A percentile compares a stretch with the other conserved stretches of the same genome.
Evolutionary conservation across 345 rosid genomes (phyloP).

Genomic region (Euclidium syriacum): DNA sequence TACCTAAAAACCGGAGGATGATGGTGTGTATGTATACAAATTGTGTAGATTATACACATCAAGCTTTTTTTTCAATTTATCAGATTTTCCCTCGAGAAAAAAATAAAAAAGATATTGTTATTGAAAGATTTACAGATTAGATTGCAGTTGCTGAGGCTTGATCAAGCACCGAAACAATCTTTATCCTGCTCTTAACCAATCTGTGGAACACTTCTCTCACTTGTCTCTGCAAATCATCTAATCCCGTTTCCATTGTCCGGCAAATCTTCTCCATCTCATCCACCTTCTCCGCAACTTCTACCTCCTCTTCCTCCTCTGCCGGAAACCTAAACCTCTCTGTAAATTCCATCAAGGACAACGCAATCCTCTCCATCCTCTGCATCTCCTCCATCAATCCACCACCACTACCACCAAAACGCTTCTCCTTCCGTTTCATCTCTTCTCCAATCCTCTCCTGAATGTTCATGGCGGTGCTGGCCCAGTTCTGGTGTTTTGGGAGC

Average conservation of each 20-base stretch:
- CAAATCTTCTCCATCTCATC: conserved; percentile 68
- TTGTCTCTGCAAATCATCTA: conserved; percentile 76
- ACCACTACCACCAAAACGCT: conserved; percentile 41
- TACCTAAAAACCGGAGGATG: conserved; percentile 15
- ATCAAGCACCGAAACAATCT: conserved; percentile 58
- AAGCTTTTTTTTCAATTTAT: no score
- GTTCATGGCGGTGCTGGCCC: conserved; percentile 63
- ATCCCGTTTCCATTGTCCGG: conserved; percentile 66
- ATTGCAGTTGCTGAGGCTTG: conserved; percentile 20
- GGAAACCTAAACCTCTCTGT: conserved; percentile 63
- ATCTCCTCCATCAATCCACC: conserved; percentile 77
- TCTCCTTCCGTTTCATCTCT: conserved; percentile 93
- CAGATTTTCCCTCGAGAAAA: background rate
- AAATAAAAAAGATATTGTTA: background rate
- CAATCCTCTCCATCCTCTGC: conserved; percentile 75
- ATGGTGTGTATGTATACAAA: conserved; percentile 18
- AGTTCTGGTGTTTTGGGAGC: conserved; percentile 66
- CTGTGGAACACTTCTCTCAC: conserved; percentile 85
- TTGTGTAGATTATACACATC: conserved; percentile 26
- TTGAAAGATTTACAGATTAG: conserved; percentile 14
- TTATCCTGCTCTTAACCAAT: conserved; percentile 72
- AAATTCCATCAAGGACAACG: conserved; percentile 52
- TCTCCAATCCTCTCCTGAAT: conserved; percentile 79
- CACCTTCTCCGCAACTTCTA: conserved; percentile 41
- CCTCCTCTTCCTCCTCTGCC: conserved; percentile 44